Conservation (phyloP, 2,329 filamentous ascomycete genomes). For the Xylariaceae sp. region DNA sequence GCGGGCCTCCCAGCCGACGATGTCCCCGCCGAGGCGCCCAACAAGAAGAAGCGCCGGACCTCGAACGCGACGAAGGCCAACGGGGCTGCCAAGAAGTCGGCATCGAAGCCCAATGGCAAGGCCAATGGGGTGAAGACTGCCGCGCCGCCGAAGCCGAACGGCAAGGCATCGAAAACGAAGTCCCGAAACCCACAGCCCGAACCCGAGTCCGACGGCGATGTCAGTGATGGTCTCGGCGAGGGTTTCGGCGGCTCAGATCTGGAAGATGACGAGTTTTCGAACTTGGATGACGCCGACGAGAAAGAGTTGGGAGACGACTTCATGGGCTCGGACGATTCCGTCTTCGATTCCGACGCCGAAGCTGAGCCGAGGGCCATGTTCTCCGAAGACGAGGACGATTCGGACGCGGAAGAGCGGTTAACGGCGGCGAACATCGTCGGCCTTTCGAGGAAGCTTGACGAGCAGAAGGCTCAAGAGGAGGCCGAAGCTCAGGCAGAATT, state of each 20-base stretch:
- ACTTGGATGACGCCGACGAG: conserved; percentile 25
- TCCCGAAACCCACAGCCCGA: conserved; percentile 32
- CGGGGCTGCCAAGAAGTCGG: conserved; percentile 6
- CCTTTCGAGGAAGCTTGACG: conserved; percentile 76
- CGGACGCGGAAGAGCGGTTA: conserved; percentile 79
- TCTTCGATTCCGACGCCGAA: conserved; percentile 66
- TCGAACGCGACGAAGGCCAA: conserved; percentile 21
- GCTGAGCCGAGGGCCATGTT: conserved; percentile 62
- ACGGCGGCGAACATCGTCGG: conserved; percentile 96
- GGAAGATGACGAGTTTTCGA: conserved; percentile 35
- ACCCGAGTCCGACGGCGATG: conserved; percentile 37
- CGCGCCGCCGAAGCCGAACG: conserved; percentile 27
- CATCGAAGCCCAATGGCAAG: conserved; percentile 28
- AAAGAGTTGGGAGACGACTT: conserved; percentile 49
- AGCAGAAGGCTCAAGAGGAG: conserved; percentile 66
- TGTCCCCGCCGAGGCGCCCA: conserved; percentile 42
- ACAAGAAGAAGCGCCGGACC: conserved; percentile 55
- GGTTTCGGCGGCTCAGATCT: conserved; percentile 33
- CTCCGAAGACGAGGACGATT: conserved; percentile 89
- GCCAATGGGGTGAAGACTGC: conserved; percentile 26
- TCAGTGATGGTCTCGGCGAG: conserved; percentile 35
- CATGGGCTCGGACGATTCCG: conserved; percentile 51
- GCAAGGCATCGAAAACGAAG: conserved; percentile 24
- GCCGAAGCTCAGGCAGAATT: conserved; percentile 80
- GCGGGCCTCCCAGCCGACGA: conserved; percentile 58